Evolutionary conservation across 1,284 basidiomycete species (phyloP).

Genomic region (Hemileia vastatrix): DNA sequence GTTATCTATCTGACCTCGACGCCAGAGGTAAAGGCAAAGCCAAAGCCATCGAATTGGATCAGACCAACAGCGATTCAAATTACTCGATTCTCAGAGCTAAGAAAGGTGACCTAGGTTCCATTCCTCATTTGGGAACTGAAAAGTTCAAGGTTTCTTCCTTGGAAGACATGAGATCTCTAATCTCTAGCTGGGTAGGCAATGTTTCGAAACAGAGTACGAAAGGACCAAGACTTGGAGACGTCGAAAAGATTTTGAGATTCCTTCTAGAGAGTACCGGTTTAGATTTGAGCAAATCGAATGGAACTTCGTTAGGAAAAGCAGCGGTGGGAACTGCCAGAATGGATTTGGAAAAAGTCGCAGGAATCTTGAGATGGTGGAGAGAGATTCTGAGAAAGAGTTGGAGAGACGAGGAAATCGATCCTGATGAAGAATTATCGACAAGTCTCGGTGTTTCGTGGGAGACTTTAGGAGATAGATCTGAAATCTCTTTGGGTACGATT

Average conservation of each 20-base stretch:
- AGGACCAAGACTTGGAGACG: no score
- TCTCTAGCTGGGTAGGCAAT: no score
- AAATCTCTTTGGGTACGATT: background rate
- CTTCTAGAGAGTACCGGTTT: no score
- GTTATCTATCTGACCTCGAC: background rate
- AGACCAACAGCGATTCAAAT: background rate
- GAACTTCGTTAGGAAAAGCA: no score
- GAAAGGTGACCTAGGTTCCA: background rate
- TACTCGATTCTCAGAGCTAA: background rate
- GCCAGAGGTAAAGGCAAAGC: background rate
- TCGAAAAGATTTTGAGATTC: no score
- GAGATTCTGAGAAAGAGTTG: background rate
- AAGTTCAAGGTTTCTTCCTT: background rate
- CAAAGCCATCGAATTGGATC: background rate
- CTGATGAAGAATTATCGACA: background rate
- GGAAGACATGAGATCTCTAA: background rate
- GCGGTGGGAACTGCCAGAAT: no score
- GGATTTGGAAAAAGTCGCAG: no score
- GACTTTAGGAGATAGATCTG: no score
- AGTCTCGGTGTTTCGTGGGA: background rate
- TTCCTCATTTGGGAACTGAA: no score
- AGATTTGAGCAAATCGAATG: no score
- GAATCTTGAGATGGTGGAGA: background rate
- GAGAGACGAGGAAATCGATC: background rate
- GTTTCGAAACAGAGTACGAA: no score